These are phyloP conservation scores for Erythrophleum ivorense DNA, from an alignment of 331 rosid genomes.

Conservation along the genomic window DNA sequence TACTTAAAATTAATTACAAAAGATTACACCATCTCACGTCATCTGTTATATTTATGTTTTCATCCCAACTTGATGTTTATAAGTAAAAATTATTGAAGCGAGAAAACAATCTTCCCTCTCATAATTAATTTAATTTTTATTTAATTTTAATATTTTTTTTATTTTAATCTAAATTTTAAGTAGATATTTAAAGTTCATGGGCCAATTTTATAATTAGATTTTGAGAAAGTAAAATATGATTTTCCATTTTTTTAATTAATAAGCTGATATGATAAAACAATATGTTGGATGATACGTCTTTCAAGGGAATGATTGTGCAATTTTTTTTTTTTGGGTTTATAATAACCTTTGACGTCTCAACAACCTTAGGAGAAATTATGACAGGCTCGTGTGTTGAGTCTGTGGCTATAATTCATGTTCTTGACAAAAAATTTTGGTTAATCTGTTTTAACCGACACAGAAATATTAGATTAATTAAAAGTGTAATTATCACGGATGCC, in stretches of 20 bases:
- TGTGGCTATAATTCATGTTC: constrained; percentile 41
- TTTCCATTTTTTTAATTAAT: background rate
- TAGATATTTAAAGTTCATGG: too few species aligned
- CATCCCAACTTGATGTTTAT: too few species aligned
- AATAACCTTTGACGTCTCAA: constrained; percentile 36
- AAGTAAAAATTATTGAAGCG: too few species aligned
- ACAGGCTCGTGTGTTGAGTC: constrained; percentile 38
- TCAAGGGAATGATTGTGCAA: constrained; percentile 41
- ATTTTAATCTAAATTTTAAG: background rate
- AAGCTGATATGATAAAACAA: background rate
- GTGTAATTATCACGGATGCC: background rate
- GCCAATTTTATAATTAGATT: too few species aligned
- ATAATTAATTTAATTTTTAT: too few species aligned
- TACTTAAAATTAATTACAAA: too few species aligned
- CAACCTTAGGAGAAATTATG: constrained; percentile 33
- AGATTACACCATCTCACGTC: too few species aligned
- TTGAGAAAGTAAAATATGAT: background rate
- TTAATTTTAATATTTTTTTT: too few species aligned
- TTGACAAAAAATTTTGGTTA: background rate
- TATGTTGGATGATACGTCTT: constrained; percentile 3
- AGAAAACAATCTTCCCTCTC: too few species aligned
- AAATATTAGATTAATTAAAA: background rate
- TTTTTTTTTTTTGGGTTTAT: constrained; percentile 4
- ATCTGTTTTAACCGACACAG: background rate
- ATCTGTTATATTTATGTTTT: too few species aligned